Conservation (phyloP, 345 rosid genomes). For the Syzygium aqueum region DNA sequence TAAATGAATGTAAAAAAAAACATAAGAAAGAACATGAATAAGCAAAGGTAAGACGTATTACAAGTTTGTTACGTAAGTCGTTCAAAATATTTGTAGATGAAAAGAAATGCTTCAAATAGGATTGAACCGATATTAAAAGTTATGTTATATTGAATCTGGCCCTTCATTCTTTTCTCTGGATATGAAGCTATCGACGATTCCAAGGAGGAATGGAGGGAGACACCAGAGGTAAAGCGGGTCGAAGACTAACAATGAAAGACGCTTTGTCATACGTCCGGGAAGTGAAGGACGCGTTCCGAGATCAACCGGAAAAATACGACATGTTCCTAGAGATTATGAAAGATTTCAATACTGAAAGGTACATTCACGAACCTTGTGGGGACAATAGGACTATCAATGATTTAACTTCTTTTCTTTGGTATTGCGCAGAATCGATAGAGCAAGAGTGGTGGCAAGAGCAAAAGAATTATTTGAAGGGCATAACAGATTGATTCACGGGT, state of each 20-base stretch:
- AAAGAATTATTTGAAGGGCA: slow-evolving; percentile 81
- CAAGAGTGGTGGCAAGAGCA: slow-evolving; percentile 78
- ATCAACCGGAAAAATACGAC: slow-evolving; percentile 74
- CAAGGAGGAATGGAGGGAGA: not conserved
- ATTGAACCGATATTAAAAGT: not conserved
- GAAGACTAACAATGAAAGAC: slow-evolving; percentile 67
- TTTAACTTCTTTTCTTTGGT: not conserved
- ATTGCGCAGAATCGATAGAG: slow-evolving; percentile 58
- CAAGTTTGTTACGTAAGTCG: not conserved
- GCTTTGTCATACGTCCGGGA: slow-evolving; percentile 61
- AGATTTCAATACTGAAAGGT: slow-evolving; percentile 84
- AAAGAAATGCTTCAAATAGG: not conserved
- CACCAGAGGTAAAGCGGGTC: slow-evolving; percentile 18
- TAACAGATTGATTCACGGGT: slow-evolving; percentile 68
- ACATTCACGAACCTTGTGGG: not conserved
- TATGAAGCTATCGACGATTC: not conserved
- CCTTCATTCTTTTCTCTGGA: not conserved
- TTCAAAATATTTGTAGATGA: not conserved
- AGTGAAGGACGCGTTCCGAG: slow-evolving; percentile 82
- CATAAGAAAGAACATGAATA: not conserved
- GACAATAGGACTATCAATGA: not conserved
- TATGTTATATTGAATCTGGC: not conserved
- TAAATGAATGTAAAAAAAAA: not conserved
- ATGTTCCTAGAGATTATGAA: slow-evolving; percentile 77
- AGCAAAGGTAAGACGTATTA: not conserved